These are phyloP conservation scores for Daucus carota DNA, from an alignment of 129 eudicot genomes.

Conservation along the genomic window DNA sequence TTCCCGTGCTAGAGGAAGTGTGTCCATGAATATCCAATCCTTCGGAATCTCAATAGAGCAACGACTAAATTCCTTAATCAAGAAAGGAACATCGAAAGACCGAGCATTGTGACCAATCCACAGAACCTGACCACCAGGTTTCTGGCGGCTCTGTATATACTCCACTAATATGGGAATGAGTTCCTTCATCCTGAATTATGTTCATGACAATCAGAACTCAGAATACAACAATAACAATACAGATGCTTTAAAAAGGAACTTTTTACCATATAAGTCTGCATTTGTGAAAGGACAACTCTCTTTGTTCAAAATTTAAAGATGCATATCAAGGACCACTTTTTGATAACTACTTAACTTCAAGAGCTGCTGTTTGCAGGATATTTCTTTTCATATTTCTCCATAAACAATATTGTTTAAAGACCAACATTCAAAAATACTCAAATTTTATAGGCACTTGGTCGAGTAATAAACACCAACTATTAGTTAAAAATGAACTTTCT, in stretches of 20 bases:
- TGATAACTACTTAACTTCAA: background rate
- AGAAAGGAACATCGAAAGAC: constrained; percentile 73
- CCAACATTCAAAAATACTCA: background rate
- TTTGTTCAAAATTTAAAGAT: background rate
- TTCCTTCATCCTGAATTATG: constrained; percentile 67
- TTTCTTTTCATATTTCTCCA: background rate
- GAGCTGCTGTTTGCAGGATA: background rate
- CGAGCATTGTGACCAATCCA: constrained; percentile 65
- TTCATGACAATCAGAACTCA: constrained; percentile 13
- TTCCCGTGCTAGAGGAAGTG: constrained; percentile 60
- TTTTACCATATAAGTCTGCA: background rate
- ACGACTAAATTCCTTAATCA: constrained; percentile 56
- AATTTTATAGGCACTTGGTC: background rate
- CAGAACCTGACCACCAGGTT: constrained; percentile 63
- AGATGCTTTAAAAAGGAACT: background rate
- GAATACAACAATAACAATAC: background rate
- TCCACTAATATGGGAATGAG: constrained; percentile 68
- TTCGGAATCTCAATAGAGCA: constrained; percentile 56
- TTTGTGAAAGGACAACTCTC: background rate
- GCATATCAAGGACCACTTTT: background rate
- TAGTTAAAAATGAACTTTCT: background rate
- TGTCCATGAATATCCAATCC: constrained; percentile 65
- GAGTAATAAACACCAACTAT: background rate
- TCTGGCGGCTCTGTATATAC: constrained; percentile 69
- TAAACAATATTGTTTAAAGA: background rate